Percentiles rank a stretch among this genome's conserved stretches.
Conservation (phyloP, 2,329 filamentous ascomycete genomes). For the Fusarium aywerte region DNA sequence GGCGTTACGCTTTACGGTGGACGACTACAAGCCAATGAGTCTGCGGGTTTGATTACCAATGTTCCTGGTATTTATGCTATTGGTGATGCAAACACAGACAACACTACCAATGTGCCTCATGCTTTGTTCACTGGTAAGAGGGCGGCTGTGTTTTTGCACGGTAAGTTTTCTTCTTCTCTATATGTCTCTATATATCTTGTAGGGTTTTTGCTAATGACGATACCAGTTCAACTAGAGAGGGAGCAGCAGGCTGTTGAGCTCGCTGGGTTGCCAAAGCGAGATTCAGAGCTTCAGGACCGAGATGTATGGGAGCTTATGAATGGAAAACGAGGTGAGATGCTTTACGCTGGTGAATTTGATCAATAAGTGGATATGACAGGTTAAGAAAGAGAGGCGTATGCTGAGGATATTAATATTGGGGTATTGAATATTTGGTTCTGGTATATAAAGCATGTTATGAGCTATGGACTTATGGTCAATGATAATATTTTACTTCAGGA, state of each 20-base stretch:
- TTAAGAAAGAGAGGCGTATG: not conserved
- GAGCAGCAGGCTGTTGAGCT: constrained; percentile 53
- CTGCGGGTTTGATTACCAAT: constrained; percentile 62
- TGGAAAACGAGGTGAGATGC: constrained; percentile 54
- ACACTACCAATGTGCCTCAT: constrained; percentile 69
- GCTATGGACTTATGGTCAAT: constrained; percentile 1
- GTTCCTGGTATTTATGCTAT: constrained; percentile 66
- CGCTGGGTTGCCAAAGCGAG: constrained; percentile 44
- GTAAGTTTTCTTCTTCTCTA: constrained; percentile 51
- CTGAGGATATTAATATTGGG: not conserved
- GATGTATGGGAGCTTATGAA: constrained; percentile 61
- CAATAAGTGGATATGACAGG: constrained; percentile 12
- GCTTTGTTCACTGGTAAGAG: constrained; percentile 69
- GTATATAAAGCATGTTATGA: constrained; percentile 17
- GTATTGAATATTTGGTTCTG: constrained; percentile 47
- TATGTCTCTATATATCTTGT: no score
- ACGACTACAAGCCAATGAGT: constrained; percentile 56
- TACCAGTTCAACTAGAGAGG: constrained; percentile 54
- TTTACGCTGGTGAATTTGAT: constrained; percentile 59
- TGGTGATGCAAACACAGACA: constrained; percentile 69
- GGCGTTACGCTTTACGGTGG: constrained; percentile 59
- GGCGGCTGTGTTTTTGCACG: constrained; percentile 66
- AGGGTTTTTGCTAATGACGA: not conserved
- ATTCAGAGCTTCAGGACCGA: constrained; percentile 51
- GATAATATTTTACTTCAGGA: not conserved